Base-by-base conservation (phyloP, 352 stramenopile species). In the Peronosclerospora sorghi region DNA sequence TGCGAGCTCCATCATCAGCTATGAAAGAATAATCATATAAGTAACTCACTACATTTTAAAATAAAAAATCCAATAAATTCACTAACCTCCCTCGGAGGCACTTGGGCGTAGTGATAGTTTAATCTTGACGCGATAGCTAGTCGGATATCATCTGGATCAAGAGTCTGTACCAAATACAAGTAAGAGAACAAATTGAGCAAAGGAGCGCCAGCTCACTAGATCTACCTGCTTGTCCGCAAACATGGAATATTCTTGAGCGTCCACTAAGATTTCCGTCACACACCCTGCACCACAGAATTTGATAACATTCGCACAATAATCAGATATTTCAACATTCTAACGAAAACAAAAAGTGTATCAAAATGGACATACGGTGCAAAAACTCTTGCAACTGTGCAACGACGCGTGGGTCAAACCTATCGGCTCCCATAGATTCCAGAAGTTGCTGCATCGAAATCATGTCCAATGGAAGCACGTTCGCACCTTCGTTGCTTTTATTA, bases 1-100 rank as follows among this genome's bases (percentile, higher is more conserved):
- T 2, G 80, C 80, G 29, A 92, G 46, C 54, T 92, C 80, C 75
- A 92, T 88, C 61, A 84, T 85, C 24, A 92, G 40, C 77, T 91
- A 40, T 6, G 23, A 21, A 36, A 36, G 23, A n/a, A 48, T 45
- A 23, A 23, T 29, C 15, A 54, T 5, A 21, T 32, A 19, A 29
- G 44, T 8, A 4, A 39, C 37, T 28, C 18, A 5, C 17, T n/a
- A 7, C 51, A 29, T 53, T 8, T 35, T 32, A 36, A 21, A 18
- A 53, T 14, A 6, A 32, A 35, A 17, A 17, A 17, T 19, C 8
- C 32, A 18, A 41, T 10, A n/a, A 24, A 19, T 15, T 38, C 17
- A 24, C 28, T 7, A 10, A 87, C 79, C 59, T 90, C 77, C 30
- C 75, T 70, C 9, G 77, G 68, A 2, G 80, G 80, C 30, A 84